phyloP scores from a whole-genome alignment of 2,329 filamentous ascomycete species.

The Colletotrichum sp. region DNA sequence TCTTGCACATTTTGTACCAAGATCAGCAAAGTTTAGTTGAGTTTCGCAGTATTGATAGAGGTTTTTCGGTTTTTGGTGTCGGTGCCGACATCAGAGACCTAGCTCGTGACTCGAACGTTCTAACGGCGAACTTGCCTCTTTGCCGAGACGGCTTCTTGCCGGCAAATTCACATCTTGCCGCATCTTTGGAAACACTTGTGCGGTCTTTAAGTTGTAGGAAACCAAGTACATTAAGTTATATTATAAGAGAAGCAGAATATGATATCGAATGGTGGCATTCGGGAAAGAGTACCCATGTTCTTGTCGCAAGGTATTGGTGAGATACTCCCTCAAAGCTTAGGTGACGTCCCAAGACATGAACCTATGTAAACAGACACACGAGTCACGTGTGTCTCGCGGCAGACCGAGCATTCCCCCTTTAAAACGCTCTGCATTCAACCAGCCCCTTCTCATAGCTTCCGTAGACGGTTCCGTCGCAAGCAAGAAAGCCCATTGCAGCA shows the following conservation, averaged over 20 bases:
- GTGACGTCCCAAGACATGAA: background rate
- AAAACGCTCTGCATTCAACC: background rate
- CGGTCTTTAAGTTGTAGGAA: background rate
- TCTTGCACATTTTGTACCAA: background rate
- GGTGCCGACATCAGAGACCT: background rate
- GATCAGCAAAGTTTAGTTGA: background rate
- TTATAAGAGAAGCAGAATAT: background rate
- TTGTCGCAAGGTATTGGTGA: background rate
- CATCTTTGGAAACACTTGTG: background rate
- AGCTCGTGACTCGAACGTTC: background rate
- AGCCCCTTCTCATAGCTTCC: background rate
- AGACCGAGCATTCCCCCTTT: background rate
- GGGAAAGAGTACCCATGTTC: background rate
- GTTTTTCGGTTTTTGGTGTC: background rate
- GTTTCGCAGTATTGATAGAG: background rate
- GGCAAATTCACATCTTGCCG: background rate
- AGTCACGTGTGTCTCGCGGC: background rate
- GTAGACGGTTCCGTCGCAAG: background rate
- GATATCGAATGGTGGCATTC: background rate
- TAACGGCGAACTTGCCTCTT: background rate
- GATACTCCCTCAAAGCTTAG: background rate
- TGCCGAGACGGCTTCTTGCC: background rate
- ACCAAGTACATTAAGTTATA: background rate
- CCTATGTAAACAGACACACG: background rate
- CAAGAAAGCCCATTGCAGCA: background rate